Percentiles rank a stretch among this genome's conserved stretches.
phyloP scores from a whole-genome alignment of 1,284 basidiomycete species.

The Ceratobasidium sp. region DNA sequence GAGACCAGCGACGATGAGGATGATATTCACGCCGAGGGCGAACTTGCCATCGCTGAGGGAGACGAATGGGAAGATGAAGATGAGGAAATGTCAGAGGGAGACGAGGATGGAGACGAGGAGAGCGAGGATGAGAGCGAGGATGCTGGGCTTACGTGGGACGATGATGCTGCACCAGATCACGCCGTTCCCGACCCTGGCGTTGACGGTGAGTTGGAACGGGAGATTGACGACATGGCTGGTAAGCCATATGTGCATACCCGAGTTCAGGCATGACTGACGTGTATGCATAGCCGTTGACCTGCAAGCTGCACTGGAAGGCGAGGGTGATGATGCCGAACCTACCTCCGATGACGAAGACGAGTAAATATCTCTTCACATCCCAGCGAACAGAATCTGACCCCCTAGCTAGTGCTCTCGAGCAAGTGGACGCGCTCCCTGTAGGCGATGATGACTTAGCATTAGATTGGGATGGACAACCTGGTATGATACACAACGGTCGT shows the following conservation, averaged over 20 bases:
- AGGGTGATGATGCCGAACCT: constrained; percentile 52
- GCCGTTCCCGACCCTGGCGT: constrained; percentile 44
- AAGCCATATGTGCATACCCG: constrained; percentile 43
- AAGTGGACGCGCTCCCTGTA: constrained; percentile 10
- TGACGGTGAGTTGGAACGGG: constrained; percentile 55
- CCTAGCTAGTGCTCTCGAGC: constrained; percentile 24
- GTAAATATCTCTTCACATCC: background rate
- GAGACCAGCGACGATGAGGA: constrained; percentile 52
- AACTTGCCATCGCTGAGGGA: constrained; percentile 50
- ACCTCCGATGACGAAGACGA: constrained; percentile 39
- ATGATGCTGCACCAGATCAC: constrained; percentile 44
- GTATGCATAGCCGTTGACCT: constrained; percentile 13
- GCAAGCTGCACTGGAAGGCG: constrained; percentile 46
- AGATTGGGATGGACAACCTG: constrained; percentile 27
- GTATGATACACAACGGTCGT: constrained; percentile 29
- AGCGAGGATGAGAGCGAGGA: constrained; percentile 48
- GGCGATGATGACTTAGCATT: constrained; percentile 26
- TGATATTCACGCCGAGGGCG: constrained; percentile 46
- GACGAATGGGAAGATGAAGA: constrained; percentile 60
- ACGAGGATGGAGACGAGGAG: constrained; percentile 46
- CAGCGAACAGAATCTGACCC: background rate
- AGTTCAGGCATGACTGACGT: background rate
- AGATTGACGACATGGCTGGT: constrained; percentile 75
- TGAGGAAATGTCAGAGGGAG: constrained; percentile 58
- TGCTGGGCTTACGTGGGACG: constrained; percentile 46